Evolutionary conservation across 2,329 filamentous ascomycete genomes (phyloP).

Genomic region (Dactylellina haptotyla): DNA sequence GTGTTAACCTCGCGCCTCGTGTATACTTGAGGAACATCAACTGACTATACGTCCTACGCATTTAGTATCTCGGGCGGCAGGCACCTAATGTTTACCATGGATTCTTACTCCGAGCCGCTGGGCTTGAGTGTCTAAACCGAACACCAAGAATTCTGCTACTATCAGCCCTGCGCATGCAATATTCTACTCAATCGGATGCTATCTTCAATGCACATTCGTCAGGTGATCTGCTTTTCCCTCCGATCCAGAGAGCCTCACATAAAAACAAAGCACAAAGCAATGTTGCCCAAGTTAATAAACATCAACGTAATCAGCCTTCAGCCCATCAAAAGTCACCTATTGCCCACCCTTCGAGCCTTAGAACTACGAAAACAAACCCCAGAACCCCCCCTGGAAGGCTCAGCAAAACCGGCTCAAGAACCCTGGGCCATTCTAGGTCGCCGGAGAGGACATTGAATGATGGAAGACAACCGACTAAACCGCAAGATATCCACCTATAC

Average conservation of each 20-base stretch:
- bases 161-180: background rate
- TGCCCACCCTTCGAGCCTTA: background rate
- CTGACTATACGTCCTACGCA: too few relatives aligned
- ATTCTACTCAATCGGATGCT: conserved; percentile 40
- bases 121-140: background rate
- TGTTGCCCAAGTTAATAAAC: background rate
- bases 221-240: conserved; percentile 18
- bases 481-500: conserved; percentile 37
- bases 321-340: background rate
- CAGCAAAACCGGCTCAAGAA: background rate
- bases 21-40: too few relatives aligned
- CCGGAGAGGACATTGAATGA: background rate
- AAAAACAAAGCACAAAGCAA: background rate
- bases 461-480: background rate
- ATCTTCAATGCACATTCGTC: background rate
- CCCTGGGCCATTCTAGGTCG: background rate
- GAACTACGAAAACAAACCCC: background rate
- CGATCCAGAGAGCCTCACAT: background rate
- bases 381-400: too few relatives aligned
- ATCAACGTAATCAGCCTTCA: background rate
- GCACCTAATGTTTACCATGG: conserved; percentile 4
- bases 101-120: conserved; percentile 1
- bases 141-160: background rate
- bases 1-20: too few relatives aligned
- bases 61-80: conserved; percentile 27